A percentile compares a stretch with the other conserved stretches of the same genome.
These are phyloP conservation scores for Hyaloperonospora brassicae DNA, from an alignment of 352 stramenopile species.

Conservation along the genomic window DNA sequence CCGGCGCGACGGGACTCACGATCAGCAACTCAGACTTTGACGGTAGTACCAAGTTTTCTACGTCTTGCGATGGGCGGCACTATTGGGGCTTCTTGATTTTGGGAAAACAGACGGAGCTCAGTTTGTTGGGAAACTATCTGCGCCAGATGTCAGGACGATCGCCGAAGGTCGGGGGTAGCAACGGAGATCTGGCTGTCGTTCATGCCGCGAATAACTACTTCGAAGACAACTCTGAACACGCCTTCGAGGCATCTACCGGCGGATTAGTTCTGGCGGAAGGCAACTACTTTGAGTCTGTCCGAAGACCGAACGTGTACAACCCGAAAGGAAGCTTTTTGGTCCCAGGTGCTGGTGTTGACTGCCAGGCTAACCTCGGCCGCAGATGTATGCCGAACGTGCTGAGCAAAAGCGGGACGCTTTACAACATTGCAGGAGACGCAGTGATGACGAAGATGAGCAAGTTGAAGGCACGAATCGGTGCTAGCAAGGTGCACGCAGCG, in stretches of 20 bases:
- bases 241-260: slow-evolving; percentile 12
- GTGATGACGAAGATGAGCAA: slow-evolving; percentile 6
- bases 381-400: slow-evolving; percentile 13
- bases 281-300: slow-evolving; percentile 22
- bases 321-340: slow-evolving; percentile 14
- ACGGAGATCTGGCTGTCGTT: slow-evolving; percentile 10
- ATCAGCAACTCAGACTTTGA: slow-evolving; percentile 26
- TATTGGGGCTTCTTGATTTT: slow-evolving; percentile 29
- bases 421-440: slow-evolving; percentile 1
- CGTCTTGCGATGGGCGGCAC: slow-evolving; percentile 23
- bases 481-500: slow-evolving; percentile 1
- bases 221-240: slow-evolving; percentile 12
- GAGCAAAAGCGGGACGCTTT: slow-evolving; percentile 2
- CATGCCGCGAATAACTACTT: slow-evolving; percentile 27
- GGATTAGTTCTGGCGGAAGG: slow-evolving; percentile 22
- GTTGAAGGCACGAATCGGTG: background rate
- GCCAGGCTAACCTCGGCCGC: slow-evolving; percentile 11
- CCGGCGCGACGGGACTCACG: slow-evolving; percentile 8
- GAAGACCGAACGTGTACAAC: slow-evolving; percentile 3
- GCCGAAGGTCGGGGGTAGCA: slow-evolving; percentile 24
- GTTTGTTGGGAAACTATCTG: slow-evolving; percentile 14
- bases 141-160: slow-evolving; percentile 30
- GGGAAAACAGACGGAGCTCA: slow-evolving; percentile 18
- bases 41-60: slow-evolving; percentile 4
- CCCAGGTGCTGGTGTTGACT: slow-evolving; percentile 5